Evolutionary conservation across 2,329 filamentous ascomycete genomes (phyloP), one percentile per base, ranked within the genome.

Genomic region (Cordyceps fumosorosea): DNA sequence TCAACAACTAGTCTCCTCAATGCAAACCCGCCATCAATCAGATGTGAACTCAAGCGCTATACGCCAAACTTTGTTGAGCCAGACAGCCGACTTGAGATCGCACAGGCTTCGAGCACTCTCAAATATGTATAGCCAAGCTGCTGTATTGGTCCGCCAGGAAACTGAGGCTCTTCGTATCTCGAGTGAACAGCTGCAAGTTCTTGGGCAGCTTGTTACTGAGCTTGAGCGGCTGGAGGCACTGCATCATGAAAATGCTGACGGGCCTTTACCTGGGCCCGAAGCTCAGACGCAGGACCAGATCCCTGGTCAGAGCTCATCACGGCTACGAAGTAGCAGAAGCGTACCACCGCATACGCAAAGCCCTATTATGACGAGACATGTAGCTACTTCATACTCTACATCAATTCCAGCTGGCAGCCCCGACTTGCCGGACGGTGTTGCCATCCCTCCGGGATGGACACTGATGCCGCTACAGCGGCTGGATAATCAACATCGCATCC

Each of bases 361-460:
- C 40, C 75, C 79, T 16, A 67, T 78, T 4, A 68, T 83, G 64
- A 76, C 77, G 50, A 76, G 82, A 59, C 81, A 86, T 65, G 77
- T 77, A 26, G 75, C 75, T 12, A 67, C 78, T 16, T 70, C 76
- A 1, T 78, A 79, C 48, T 73, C 80, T 11, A 72, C 78, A 16
- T 75, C 81, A 1, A 86, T 88, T 57, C 83, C 84, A 5, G 76
- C 85, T 3, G 85, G 84, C 20, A 86, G 84, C 66, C 72, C 82
- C 22, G 84, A 87, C 8, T 76, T 89, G 10, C 86, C 86, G 0
- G 81, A 85, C 60, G 86, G 86, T 6, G 78, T 89, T n/a, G 78
- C 81, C 5, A 80, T 89, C 22, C 86, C 86, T 2, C 78, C 81
- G 32, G 86, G 86, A 5, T 89, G 86, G 86, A 83, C 84, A 24